A percentile compares a stretch with the other conserved stretches of the same genome.
Evolutionary conservation across 306 rosid genomes (phyloP).

Genomic region (Aeschynomene evenia): DNA sequence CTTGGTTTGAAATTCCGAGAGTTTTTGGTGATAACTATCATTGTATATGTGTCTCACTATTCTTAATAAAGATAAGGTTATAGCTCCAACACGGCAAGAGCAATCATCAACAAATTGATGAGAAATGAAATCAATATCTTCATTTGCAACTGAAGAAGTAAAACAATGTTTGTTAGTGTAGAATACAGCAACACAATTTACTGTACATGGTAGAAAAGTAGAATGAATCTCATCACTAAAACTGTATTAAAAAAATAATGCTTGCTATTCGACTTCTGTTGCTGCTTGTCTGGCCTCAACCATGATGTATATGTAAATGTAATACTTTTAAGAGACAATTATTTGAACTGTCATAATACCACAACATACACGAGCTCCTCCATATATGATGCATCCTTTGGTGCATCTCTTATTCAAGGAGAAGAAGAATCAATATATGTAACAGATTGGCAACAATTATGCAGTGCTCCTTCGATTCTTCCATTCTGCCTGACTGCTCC

Average conservation of each 20-base stretch:
- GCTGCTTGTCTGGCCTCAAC: constrained; percentile 13
- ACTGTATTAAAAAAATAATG: not conserved
- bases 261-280: constrained; percentile 7
- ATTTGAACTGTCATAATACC: constrained; percentile 14
- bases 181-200: constrained; percentile 5
- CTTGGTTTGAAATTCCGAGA: constrained; percentile 16
- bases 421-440: not conserved
- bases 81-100: constrained; percentile 10
- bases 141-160: constrained; percentile 22
- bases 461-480: constrained; percentile 15
- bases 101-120: constrained; percentile 8
- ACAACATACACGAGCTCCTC: not conserved
- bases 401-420: constrained; percentile 30
- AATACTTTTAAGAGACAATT: not conserved
- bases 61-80: not conserved
- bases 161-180: not conserved
- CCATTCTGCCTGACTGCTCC: constrained; percentile 19
- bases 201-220: constrained; percentile 1
- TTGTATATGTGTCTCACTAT: constrained; percentile 2
- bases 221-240: not conserved
- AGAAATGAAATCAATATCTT: constrained; percentile 16
- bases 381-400: constrained; percentile 9
- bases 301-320: not conserved
- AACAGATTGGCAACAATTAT: constrained; percentile 15
- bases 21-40: constrained; percentile 19